Percentiles rank a stretch among this genome's conserved stretches.
Evolutionary conservation across 1,139 yeast species (phyloP).

Genomic region (Candida sp.): DNA sequence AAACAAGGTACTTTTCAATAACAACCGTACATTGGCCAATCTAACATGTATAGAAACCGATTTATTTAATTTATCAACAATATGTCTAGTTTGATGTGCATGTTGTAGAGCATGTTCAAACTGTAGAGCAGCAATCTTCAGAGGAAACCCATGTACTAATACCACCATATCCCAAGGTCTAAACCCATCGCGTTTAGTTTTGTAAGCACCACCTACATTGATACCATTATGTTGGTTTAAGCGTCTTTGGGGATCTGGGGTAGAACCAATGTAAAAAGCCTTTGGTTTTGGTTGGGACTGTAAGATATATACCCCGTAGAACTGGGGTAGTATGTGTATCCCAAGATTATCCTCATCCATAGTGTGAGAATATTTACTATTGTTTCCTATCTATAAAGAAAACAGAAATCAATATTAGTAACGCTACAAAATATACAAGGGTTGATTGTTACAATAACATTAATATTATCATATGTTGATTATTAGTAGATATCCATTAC

Average conservation of each 20-base stretch:
- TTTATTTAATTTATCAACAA: slow-evolving; percentile 24
- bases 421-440: too few species aligned
- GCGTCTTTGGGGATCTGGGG: slow-evolving; percentile 68
- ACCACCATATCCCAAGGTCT: slow-evolving; percentile 74
- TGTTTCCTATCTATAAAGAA: neutral
- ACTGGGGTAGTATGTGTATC: slow-evolving; percentile 23
- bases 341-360: neutral
- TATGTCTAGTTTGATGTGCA: slow-evolving; percentile 61
- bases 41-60: slow-evolving; percentile 38
- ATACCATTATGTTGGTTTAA: slow-evolving; percentile 79
- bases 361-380: neutral
- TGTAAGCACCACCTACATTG: slow-evolving; percentile 60
- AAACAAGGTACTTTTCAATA: slow-evolving; percentile 43
- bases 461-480: too few species aligned
- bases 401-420: too few species aligned
- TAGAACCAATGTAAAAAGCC: slow-evolving; percentile 72
- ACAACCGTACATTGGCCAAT: slow-evolving; percentile 48
- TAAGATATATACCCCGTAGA: slow-evolving; percentile 68
- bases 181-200: slow-evolving; percentile 51
- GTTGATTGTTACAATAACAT: too few species aligned
- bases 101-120: slow-evolving; percentile 83
- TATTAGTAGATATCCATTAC: neutral
- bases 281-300: slow-evolving; percentile 53
- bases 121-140: slow-evolving; percentile 67
- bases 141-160: slow-evolving; percentile 69